Evolutionary conservation across 225 moss, liverwort and hornwort genomes (phyloP).

Genomic region (Physcomitrium patens): DNA sequence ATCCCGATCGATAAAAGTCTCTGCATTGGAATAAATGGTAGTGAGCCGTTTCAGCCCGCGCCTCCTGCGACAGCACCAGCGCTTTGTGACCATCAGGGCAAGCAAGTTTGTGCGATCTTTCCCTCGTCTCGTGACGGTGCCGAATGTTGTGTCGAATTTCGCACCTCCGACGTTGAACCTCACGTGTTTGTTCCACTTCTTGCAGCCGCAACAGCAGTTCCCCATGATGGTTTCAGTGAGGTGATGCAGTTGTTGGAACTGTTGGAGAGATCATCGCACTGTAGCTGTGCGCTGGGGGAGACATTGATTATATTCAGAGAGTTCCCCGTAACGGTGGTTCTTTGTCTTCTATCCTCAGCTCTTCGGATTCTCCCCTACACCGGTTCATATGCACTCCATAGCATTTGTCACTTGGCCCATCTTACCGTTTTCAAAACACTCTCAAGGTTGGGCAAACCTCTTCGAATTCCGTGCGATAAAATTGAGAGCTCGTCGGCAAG

Average conservation of each 20-base stretch:
- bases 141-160: constrained; percentile 14
- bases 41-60: constrained; percentile 1
- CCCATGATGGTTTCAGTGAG: background rate
- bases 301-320: too few relatives aligned
- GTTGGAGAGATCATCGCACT: too few relatives aligned
- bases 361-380: too few relatives aligned
- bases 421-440: too few relatives aligned
- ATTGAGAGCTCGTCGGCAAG: too few relatives aligned
- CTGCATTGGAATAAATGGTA: background rate
- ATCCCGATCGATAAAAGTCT: constrained; percentile 19
- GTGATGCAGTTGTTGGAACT: background rate
- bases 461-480: too few relatives aligned
- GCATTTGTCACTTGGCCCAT: too few relatives aligned
- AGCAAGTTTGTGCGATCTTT: constrained; percentile 9
- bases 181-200: background rate
- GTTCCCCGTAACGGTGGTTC: too few relatives aligned
- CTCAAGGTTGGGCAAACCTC: too few relatives aligned
- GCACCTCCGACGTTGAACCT: constrained; percentile 19
- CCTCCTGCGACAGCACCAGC: background rate
- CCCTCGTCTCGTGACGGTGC: constrained; percentile 10
- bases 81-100: background rate
- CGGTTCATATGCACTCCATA: too few relatives aligned
- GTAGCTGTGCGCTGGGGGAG: too few relatives aligned
- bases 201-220: constrained; percentile 17
- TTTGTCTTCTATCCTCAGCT: too few relatives aligned